These are phyloP conservation scores for Parascedosporium putredinis DNA, from an alignment of 2,329 filamentous ascomycete species.

Conservation along the genomic window DNA sequence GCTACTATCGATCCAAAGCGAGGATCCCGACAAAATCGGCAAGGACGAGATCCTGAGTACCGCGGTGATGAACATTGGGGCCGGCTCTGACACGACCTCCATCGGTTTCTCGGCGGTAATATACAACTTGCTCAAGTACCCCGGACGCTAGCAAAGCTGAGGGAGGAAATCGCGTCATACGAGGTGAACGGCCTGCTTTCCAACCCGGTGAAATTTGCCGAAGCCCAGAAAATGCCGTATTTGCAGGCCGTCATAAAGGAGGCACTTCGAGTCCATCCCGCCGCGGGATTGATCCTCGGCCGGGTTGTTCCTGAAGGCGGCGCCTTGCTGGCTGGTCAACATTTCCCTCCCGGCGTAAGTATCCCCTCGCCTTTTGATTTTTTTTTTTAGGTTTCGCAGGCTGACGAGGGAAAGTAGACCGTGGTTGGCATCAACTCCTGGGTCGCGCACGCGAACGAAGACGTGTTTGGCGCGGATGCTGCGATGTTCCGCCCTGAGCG, in stretches of 20 bases:
- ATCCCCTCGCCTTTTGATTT: slow-evolving; percentile 8
- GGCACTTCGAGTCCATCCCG: slow-evolving; percentile 38
- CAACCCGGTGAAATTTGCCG: slow-evolving; percentile 21
- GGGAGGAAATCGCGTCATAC: slow-evolving; percentile 15
- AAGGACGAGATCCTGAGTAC: slow-evolving; percentile 12
- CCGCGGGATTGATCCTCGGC: slow-evolving; percentile 37
- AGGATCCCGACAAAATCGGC: background rate
- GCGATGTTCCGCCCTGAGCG: slow-evolving; percentile 28
- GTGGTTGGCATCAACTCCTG: slow-evolving; percentile 26
- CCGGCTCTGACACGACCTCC: slow-evolving; percentile 35
- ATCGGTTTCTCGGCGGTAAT: slow-evolving; percentile 34
- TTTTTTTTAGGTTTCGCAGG: background rate
- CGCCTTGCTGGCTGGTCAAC: slow-evolving; percentile 23
- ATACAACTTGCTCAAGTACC: slow-evolving; percentile 30
- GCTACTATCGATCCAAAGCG: background rate
- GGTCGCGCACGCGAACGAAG: slow-evolving; percentile 22
- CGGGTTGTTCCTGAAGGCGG: slow-evolving; percentile 36
- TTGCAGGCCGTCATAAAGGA: slow-evolving; percentile 44
- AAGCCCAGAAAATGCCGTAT: slow-evolving; percentile 33
- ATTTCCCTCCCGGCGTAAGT: slow-evolving; percentile 21
- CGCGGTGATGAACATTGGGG: slow-evolving; percentile 23
- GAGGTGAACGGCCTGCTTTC: slow-evolving; percentile 11
- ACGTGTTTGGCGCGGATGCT: slow-evolving; percentile 23
- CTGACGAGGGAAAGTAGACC: slow-evolving; percentile 13
- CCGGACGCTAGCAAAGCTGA: slow-evolving; percentile 14